A percentile compares a stretch with the other conserved stretches of the same genome.
These are phyloP conservation scores for Pseudogymnoascus sp. DNA, from an alignment of 2,329 filamentous ascomycete species.

Conservation along the genomic window DNA sequence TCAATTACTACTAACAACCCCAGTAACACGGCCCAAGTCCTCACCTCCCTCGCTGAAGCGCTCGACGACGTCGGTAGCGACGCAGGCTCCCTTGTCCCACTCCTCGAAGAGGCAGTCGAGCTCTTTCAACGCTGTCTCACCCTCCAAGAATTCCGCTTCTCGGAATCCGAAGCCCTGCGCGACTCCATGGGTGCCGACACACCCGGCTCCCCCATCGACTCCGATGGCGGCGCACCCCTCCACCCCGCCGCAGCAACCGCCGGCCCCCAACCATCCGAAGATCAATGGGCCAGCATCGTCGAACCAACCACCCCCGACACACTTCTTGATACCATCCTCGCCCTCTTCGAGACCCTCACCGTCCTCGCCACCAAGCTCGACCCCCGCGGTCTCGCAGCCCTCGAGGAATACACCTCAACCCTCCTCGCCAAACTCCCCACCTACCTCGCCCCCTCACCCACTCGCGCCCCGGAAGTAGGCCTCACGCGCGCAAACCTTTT, in stretches of 20 bases:
- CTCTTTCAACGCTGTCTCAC: slow-evolving; percentile 48
- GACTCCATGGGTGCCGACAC: slow-evolving; percentile 21
- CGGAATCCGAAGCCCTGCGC: slow-evolving; percentile 33
- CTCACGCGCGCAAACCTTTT: slow-evolving; percentile 49
- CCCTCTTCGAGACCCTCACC: slow-evolving; percentile 49
- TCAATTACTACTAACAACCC: slow-evolving; percentile 11
- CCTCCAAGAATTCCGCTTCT: slow-evolving; percentile 42
- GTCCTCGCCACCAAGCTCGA: slow-evolving; percentile 35
- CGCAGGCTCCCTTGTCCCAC: slow-evolving; percentile 30
- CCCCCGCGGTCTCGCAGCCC: slow-evolving; percentile 41
- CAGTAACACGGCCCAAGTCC: slow-evolving; percentile 59
- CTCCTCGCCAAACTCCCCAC: slow-evolving; percentile 43
- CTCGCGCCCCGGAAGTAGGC: slow-evolving; percentile 41
- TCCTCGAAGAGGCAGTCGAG: slow-evolving; percentile 52
- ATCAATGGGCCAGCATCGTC: slow-evolving; percentile 59
- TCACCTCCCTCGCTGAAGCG: slow-evolving; percentile 57
- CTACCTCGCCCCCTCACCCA: slow-evolving; percentile 37
- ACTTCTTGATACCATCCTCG: slow-evolving; percentile 59
- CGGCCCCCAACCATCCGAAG: slow-evolving; percentile 27
- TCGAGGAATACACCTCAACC: slow-evolving; percentile 46
- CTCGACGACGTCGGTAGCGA: slow-evolving; percentile 42
- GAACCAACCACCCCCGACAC: slow-evolving; percentile 56
- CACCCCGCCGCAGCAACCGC: slow-evolving; percentile 12
- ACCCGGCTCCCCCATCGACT: slow-evolving; percentile 28
- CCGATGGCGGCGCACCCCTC: slow-evolving; percentile 27